Base-by-base conservation (phyloP, 2,329 filamentous ascomycete species). In the Dothideomycetes sp. region DNA sequence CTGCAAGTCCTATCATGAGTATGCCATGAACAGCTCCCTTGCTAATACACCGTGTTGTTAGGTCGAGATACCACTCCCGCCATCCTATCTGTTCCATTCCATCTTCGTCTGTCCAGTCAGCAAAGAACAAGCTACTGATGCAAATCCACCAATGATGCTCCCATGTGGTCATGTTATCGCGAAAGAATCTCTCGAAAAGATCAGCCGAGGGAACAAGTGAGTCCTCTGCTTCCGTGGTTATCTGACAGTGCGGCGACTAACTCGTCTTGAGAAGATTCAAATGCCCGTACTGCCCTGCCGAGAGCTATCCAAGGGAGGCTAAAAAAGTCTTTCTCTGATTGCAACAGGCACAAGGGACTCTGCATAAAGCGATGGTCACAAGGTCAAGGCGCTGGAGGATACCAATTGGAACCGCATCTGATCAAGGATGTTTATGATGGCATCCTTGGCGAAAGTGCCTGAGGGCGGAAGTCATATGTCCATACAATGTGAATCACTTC, bases 71-170 rank as follows among this genome's bases (percentile, higher is more conserved):
- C 73, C 78, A 0, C 63, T 81, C 3, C 78, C 78, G 3, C 72
- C 71, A 2, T 68, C 69, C 4, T 81, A 79, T 54, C 68, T 74
- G 38, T 98, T 94, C 66, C 91, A 98, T 60, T 84, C 84, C 41
- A 95, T 98, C 55, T 98, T 98, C 57, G 91, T 98, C 31, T 98
- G 91, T 55, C 91, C 91, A 0, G 91, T 98, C 4, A 88, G 82
- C 52, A 96, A 96, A 60, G 91, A 95, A 57, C 91, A 98, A 61
- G 87, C 84, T 0, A 98, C 89, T 0, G 87, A 94, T 53, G 65
- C 72, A 17, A 98, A 98, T 58, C 91, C 91, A 9, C 87, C 91
- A 2, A 93, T 96, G 83, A 91, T 95, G 75, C 79, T 98, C 55
- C 84, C 85, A 0, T 98, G 91, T 55, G 89, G 91, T 4, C 91